Evolutionary conservation across 441 rosid genomes (phyloP), one percentile per base, ranked within the genome.

Genomic region (Manihot esculenta): DNA sequence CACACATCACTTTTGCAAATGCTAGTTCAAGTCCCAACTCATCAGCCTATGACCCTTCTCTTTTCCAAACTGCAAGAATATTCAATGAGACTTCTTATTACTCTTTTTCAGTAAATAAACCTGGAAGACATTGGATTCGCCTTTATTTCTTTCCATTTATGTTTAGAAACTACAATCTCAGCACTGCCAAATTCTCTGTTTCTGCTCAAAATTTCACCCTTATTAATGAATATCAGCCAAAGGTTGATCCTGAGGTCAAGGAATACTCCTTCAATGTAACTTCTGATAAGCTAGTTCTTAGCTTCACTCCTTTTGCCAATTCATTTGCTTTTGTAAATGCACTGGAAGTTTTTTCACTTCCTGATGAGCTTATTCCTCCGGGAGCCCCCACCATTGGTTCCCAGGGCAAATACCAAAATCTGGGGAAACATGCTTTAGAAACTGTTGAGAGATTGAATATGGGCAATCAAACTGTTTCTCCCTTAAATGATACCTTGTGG

Each of bases 321-420:
- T 92, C 97, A 1, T 74, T 87, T 26, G 95, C 97, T 7, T 94
- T 86, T 72, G 38, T 94, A 12, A 94, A 88, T 50, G 97, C 97
- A 7, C 68, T 94, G 73, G 99, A 94, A 79, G 84, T 92, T 35
- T 74, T 89, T 63, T 83, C 84, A 8, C 85, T 92, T 63, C 97
- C 97, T 10, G 84, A 71, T 41, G 77, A 74, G 68, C 69, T 92
- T 53, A 72, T 89, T 60, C 97, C 97, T 7, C 48, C 71, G 45
- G 80, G 81, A 51, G 89, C 85, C 14, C 67, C 51, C 49, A 44
- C 75, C 11, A 55, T 86, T 8, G 81, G 75, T 66, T 58, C 71
- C 18, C 82, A 72, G 18, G 79, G 68, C 13, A 71, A 14, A 54
- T 51, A 59, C 49, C 76, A 70, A 63, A 74, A 10, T 54, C 74